phyloP scores from a whole-genome alignment of 495 filamentous ascomycete species.

The Tuber melanosporum region DNA sequence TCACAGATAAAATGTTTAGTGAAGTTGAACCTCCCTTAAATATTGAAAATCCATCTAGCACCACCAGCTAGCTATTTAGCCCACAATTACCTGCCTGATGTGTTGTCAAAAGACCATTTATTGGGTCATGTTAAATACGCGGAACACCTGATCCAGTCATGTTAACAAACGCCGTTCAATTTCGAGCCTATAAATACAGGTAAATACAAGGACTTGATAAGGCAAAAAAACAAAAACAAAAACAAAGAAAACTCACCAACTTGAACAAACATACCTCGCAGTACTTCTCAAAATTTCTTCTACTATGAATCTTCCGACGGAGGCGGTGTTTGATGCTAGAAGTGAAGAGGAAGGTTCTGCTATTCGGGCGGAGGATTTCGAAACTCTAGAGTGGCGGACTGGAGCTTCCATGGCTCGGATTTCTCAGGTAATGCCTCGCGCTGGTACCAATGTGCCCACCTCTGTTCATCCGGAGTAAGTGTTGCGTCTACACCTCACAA shows the following conservation, averaged over 20 bases:
- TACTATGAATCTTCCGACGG: background rate
- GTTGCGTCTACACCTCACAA: background rate
- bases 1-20: background rate
- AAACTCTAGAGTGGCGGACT: background rate
- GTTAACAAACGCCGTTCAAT: background rate
- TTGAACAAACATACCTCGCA: background rate
- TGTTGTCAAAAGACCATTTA: background rate
- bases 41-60: background rate
- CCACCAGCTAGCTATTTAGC: background rate
- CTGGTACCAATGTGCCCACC: background rate
- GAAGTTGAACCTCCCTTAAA: background rate
- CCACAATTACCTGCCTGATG: background rate
- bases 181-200: background rate
- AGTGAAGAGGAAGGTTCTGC: background rate
- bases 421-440: background rate
- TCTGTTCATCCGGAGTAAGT: background rate
- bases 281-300: background rate
- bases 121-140: background rate
- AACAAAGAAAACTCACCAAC: background rate
- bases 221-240: no score
- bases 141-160: background rate
- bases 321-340: background rate
- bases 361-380: background rate
- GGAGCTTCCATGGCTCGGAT: background rate
- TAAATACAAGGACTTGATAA: background rate